Conservation (phyloP, 805 yeast species). For the Candida maltosa region DNA sequence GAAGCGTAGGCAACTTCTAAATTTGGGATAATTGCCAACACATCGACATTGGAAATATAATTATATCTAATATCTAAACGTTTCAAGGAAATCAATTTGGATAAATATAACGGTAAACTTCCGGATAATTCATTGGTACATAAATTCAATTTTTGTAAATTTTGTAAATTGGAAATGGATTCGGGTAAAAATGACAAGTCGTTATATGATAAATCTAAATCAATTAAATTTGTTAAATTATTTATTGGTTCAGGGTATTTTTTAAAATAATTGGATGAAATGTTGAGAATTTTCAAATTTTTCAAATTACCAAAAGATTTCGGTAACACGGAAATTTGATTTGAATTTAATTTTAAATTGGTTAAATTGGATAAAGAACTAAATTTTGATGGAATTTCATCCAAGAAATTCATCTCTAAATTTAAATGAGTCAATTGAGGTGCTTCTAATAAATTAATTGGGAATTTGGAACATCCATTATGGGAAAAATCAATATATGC, state of each 20-base stretch:
- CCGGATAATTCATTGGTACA: conserved; percentile 67
- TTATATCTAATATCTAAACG: conserved; percentile 79
- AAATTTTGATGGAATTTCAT: conserved; percentile 56
- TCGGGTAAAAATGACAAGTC: conserved; percentile 59
- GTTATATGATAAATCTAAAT: conserved; percentile 82
- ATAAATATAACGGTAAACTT: conserved; percentile 50
- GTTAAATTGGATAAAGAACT: conserved; percentile 52
- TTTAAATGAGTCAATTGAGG: conserved; percentile 63
- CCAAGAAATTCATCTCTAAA: conserved; percentile 75
- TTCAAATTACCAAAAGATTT: conserved; percentile 53
- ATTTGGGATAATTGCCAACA: conserved; percentile 53
- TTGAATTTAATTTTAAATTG: conserved; percentile 67
- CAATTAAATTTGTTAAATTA: conserved; percentile 53
- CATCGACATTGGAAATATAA: conserved; percentile 50
- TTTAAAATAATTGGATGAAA: conserved; percentile 73
- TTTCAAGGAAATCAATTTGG: conserved; percentile 53
- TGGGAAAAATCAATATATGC: conserved; percentile 64
- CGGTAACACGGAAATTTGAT: conserved; percentile 65
- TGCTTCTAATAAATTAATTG: conserved; percentile 69
- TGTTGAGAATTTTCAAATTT: conserved; percentile 57
- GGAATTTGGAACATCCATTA: conserved; percentile 73
- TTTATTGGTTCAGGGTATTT: conserved; percentile 64
- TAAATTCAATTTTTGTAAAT: conserved; percentile 66
- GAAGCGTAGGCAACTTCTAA: conserved; percentile 72
- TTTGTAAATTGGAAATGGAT: conserved; percentile 53